These are phyloP conservation scores for Agaricales sp. DNA, from an alignment of 1,284 basidiomycete species.

Conservation along the genomic window DNA sequence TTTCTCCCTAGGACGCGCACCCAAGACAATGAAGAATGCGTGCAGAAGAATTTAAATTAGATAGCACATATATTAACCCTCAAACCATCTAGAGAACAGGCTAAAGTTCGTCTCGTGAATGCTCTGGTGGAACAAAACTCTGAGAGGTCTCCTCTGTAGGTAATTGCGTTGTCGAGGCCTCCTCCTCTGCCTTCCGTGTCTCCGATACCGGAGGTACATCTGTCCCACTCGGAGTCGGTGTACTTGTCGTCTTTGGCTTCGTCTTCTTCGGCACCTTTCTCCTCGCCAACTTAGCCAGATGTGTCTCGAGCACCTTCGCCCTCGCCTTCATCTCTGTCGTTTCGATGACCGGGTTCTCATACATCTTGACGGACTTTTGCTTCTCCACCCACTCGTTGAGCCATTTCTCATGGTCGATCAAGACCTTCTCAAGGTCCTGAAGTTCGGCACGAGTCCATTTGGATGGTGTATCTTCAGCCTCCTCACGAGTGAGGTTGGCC, in stretches of 20 bases:
- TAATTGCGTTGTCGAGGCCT: not conserved
- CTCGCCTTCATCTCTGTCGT: constrained; percentile 75
- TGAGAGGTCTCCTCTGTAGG: not conserved
- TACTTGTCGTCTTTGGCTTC: constrained; percentile 32
- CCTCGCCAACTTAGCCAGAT: constrained; percentile 57
- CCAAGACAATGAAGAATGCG: not conserved
- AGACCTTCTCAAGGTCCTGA: constrained; percentile 57
- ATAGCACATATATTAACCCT: not conserved
- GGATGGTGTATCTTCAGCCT: constrained; percentile 45
- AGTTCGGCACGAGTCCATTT: constrained; percentile 82
- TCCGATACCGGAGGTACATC: not conserved
- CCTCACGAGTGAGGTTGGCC: constrained; percentile 57
- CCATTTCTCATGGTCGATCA: constrained; percentile 77
- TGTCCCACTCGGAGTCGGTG: not conserved
- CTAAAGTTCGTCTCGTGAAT: not conserved
- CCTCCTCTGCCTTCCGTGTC: not conserved
- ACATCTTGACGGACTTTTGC: constrained; percentile 62
- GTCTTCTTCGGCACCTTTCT: constrained; percentile 50
- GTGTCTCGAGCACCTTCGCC: constrained; percentile 70
- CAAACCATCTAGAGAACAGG: not conserved
- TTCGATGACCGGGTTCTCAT: constrained; percentile 76
- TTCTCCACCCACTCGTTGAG: constrained; percentile 68
- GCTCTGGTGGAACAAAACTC: not conserved
- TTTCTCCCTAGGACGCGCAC: not conserved
- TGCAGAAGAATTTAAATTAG: not conserved